phyloP scores from a whole-genome alignment of 2,329 filamentous ascomycete species.

The Arthrobotrys entomopaga region DNA sequence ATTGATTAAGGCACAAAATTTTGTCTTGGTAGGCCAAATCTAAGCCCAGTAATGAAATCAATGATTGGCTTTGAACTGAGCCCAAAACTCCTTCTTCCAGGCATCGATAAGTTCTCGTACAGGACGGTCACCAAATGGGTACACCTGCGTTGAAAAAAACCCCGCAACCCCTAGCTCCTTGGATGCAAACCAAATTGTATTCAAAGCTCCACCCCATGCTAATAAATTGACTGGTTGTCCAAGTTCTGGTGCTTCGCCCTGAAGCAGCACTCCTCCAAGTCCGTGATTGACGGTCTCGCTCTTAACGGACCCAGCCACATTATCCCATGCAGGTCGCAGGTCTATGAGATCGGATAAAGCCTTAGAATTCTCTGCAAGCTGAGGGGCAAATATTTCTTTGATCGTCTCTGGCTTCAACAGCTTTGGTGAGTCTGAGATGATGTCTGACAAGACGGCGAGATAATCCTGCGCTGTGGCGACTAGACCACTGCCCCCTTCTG shows the following conservation, averaged over 20 bases:
- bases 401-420: constrained; percentile 9
- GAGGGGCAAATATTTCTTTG: constrained; percentile 7
- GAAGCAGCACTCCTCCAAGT: constrained; percentile 4
- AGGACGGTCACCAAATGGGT: constrained; percentile 7
- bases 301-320: constrained; percentile 13
- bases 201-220: constrained; percentile 17
- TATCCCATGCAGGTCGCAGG: constrained; percentile 11
- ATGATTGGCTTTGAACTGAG: constrained; percentile 6
- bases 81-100: constrained; percentile 19
- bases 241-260: constrained; percentile 9
- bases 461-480: constrained; percentile 11
- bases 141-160: constrained; percentile 18
- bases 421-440: constrained; percentile 12
- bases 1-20: too few relatives aligned
- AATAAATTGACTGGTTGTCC: constrained; percentile 11
- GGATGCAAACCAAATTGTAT: constrained; percentile 23
- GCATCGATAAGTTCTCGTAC: constrained; percentile 13
- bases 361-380: not conserved
- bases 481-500: constrained; percentile 12
- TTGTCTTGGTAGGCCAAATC: too few relatives aligned
- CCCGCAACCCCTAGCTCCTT: constrained; percentile 16
- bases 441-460: constrained; percentile 15
- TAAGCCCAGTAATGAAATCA: not conserved
- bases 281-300: constrained; percentile 16
- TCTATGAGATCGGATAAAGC: constrained; percentile 2